Evolutionary conservation across 1,139 yeast species (phyloP).

Genomic region (Kodamaea ohmeri): DNA sequence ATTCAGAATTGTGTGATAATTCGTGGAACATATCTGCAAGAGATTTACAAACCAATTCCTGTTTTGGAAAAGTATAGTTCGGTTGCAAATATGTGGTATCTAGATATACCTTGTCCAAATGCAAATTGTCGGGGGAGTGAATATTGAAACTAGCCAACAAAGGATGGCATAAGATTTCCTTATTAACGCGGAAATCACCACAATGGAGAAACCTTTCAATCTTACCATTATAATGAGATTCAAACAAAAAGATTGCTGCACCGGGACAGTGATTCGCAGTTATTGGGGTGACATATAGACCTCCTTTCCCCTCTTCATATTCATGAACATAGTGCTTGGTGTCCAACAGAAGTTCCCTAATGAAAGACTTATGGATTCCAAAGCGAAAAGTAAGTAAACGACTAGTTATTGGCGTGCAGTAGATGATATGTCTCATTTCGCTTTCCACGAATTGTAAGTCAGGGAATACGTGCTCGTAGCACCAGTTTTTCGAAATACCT

Average conservation of each 20-base stretch:
- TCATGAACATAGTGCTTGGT: slow-evolving; percentile 30
- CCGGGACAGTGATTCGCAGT: slow-evolving; percentile 98
- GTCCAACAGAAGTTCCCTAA: slow-evolving; percentile 48
- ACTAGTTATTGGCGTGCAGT: slow-evolving; percentile 70
- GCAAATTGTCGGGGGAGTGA: slow-evolving; percentile 8
- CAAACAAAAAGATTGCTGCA: slow-evolving; percentile 75
- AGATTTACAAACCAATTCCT: slow-evolving; percentile 59
- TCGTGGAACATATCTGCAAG: slow-evolving; percentile 55
- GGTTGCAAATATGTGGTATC: slow-evolving; percentile 90
- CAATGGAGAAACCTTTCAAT: slow-evolving; percentile 62
- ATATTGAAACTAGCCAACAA: slow-evolving; percentile 33
- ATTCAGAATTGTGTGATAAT: slow-evolving; percentile 26
- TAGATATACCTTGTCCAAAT: slow-evolving; percentile 58
- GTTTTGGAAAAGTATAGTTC: slow-evolving; percentile 72
- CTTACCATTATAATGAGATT: slow-evolving; percentile 37
- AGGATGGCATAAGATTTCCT: slow-evolving; percentile 39
- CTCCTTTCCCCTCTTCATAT: slow-evolving; percentile 26
- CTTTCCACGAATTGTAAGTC: slow-evolving; percentile 34
- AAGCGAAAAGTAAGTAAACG: slow-evolving; percentile 52
- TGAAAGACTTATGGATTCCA: slow-evolving; percentile 51
- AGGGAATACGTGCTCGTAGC: slow-evolving; percentile 39
- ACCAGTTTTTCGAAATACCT: slow-evolving; percentile 79
- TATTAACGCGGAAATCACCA: slow-evolving; percentile 83
- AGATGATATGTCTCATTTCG: slow-evolving; percentile 43
- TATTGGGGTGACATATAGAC: slow-evolving; percentile 57